These are phyloP conservation scores for Lentinula edodes DNA, from an alignment of 768 basidiomycete genomes.

Conservation along the genomic window DNA sequence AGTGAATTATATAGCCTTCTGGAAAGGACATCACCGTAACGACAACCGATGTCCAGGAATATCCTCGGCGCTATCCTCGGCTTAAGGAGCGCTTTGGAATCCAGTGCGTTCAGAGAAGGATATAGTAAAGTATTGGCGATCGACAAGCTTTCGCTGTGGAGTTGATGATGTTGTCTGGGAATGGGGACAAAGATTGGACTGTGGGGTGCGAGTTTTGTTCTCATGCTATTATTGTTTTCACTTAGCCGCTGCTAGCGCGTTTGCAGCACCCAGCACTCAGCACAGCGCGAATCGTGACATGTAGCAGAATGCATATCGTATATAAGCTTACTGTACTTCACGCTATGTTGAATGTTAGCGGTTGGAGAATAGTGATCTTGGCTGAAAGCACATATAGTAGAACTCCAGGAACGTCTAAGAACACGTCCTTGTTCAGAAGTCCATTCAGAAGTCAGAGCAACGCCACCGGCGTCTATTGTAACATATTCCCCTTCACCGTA, in stretches of 20 bases:
- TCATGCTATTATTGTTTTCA: not conserved
- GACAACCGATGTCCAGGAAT: constrained; percentile 82
- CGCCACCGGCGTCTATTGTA: too few species aligned
- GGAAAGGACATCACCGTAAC: constrained; percentile 82
- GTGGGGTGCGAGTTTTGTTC: constrained; percentile 63
- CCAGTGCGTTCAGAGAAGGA: constrained; percentile 88
- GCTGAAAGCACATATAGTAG: too few species aligned
- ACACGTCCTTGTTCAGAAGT: too few species aligned
- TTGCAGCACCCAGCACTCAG: constrained; percentile 54
- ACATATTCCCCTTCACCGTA: too few species aligned
- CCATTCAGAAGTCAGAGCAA: too few species aligned
- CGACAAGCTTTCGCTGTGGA: constrained; percentile 91
- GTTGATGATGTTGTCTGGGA: constrained; percentile 93
- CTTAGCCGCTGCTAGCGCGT: not conserved
- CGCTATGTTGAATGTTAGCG: too few species aligned
- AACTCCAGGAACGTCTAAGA: too few species aligned
- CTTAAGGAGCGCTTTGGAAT: constrained; percentile 71
- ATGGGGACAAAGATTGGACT: constrained; percentile 97
- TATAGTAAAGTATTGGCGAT: constrained; percentile 95
- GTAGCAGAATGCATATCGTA: too few species aligned
- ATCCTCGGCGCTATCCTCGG: constrained; percentile 74
- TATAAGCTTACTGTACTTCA: too few species aligned
- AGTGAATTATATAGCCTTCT: constrained; percentile 45
- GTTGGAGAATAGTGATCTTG: too few species aligned
- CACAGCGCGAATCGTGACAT: too few species aligned